Evolutionary conservation across 306 rosid genomes (phyloP).

Genomic region (Glycine tomentella): DNA sequence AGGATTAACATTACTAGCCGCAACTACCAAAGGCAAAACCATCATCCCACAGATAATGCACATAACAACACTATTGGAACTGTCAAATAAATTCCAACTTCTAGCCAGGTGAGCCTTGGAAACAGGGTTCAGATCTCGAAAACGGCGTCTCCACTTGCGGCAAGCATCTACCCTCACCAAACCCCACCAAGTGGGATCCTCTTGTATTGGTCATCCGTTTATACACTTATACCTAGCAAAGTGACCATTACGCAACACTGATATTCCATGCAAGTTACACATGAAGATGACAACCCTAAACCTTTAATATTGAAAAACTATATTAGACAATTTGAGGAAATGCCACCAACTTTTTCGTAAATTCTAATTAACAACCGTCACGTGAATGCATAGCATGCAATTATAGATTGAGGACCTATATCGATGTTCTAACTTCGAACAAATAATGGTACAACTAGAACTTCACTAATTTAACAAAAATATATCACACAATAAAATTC

Average conservation of each 20-base stretch:
- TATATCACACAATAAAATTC: neutral
- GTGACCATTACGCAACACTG: neutral
- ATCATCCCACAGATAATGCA: neutral
- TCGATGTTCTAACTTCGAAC: constrained; percentile 5
- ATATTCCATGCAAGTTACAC: constrained; percentile 27
- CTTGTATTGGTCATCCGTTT: too few species aligned
- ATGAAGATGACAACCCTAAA: constrained; percentile 19
- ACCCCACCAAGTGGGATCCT: too few species aligned
- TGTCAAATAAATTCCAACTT: neutral
- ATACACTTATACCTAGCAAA: too few species aligned
- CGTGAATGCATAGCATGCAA: neutral
- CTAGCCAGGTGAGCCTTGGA: neutral
- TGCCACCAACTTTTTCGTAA: neutral
- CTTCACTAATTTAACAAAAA: neutral
- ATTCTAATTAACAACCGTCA: constrained; percentile 1
- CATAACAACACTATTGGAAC: neutral
- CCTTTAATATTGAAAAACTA: neutral
- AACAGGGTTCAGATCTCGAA: neutral
- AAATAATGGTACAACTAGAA: neutral
- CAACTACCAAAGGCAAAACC: constrained; percentile 2
- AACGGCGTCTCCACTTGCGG: neutral
- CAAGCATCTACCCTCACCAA: too few species aligned
- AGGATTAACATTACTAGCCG: neutral
- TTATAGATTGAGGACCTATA: constrained; percentile 32
- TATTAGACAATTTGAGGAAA: neutral